A percentile compares a stretch with the other conserved stretches of the same genome.
Conservation (phyloP, 1,284 basidiomycete species). For the Boletus mariae region DNA sequence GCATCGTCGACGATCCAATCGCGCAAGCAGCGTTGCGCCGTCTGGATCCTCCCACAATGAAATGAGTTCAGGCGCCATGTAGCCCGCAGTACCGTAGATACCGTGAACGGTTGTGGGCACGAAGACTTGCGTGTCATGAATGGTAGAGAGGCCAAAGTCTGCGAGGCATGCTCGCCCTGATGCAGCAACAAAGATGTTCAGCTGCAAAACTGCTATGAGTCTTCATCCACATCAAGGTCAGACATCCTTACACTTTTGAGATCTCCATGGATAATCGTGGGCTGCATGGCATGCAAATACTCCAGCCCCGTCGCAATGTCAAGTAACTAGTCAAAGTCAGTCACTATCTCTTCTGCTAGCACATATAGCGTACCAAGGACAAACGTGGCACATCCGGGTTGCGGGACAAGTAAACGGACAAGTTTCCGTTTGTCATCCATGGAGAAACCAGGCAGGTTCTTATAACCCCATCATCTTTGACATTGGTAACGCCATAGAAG, state of each 20-base stretch:
- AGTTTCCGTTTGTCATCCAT: constrained; percentile 37
- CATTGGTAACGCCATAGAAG: constrained; percentile 26
- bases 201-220: constrained; percentile 7
- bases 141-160: constrained; percentile 27
- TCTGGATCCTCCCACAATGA: constrained; percentile 11
- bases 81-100: constrained; percentile 22
- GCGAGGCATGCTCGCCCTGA: constrained; percentile 28
- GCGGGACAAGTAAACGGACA: constrained; percentile 35
- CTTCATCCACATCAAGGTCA: not conserved
- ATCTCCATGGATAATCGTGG: constrained; percentile 45
- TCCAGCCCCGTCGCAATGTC: constrained; percentile 40
- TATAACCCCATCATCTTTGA: constrained; percentile 4
- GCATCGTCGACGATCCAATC: constrained; percentile 23
- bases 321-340: constrained; percentile 29
- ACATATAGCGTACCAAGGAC: constrained; percentile 30
- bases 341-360: not conserved
- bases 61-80: constrained; percentile 29
- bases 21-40: constrained; percentile 12
- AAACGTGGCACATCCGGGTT: constrained; percentile 32
- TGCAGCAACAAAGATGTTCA: constrained; percentile 26
- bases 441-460: constrained; percentile 28
- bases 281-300: constrained; percentile 39
- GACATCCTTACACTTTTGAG: constrained; percentile 37
- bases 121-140: constrained; percentile 15
- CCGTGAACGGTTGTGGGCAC: constrained; percentile 14